These are phyloP conservation scores for Chaetomiaceae sp. DNA, from an alignment of 2,329 filamentous ascomycete genomes.

Conservation along the genomic window DNA sequence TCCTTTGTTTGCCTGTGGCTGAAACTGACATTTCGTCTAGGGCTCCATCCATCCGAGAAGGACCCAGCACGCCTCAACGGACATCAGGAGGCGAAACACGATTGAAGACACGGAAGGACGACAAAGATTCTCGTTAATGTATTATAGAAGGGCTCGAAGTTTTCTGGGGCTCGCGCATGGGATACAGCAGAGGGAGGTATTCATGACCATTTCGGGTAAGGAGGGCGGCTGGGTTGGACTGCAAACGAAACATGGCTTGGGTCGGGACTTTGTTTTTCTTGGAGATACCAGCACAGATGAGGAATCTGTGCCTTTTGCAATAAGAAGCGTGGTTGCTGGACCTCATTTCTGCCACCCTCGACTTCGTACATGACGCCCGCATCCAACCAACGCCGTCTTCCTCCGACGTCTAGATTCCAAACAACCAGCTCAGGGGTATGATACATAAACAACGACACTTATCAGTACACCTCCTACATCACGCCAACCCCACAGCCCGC, in stretches of 20 bases:
- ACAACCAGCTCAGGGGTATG: conserved; percentile 1
- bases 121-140: too few species aligned
- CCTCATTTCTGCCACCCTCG: neutral
- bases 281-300: conserved; percentile 18
- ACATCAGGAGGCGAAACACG: conserved; percentile 24
- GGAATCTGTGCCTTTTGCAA: neutral
- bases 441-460: conserved; percentile 1
- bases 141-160: neutral
- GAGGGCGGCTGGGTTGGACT: neutral
- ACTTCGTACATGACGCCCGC: neutral
- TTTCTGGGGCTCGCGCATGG: neutral
- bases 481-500: conserved; percentile 48
- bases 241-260: neutral
- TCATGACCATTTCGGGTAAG: neutral
- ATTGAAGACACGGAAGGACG: conserved; percentile 10
- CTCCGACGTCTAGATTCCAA: too few species aligned
- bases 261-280: neutral
- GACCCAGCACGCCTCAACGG: conserved; percentile 20
- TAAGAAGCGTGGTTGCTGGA: neutral
- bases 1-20: neutral
- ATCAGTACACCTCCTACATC: conserved; percentile 13
- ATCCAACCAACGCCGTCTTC: neutral
- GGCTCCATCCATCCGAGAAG: conserved; percentile 21
- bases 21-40: conserved; percentile 4
- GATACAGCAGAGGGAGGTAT: too few species aligned